Evolutionary conservation across 106 monocot species (phyloP), one percentile per base, ranked within the genome.

Genomic region (Phalaenopsis equestris): DNA sequence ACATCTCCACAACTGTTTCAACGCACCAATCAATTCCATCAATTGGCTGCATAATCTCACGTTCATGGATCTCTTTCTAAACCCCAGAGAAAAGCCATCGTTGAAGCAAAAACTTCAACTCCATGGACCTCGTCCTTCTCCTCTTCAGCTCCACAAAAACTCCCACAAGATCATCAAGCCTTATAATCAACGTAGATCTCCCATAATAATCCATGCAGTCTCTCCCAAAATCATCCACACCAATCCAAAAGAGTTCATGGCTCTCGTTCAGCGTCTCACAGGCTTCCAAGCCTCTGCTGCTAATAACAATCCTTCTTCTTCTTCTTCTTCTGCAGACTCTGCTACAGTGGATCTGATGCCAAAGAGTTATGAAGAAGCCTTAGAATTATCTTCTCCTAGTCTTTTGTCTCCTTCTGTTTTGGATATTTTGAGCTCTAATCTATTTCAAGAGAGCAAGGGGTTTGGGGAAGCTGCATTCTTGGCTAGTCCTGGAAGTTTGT

Each of bases 191-290:
- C 83, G 41, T 23, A 74, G 81, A 1, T 58, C 55, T 39, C 89
- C 89, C 2, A 81, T 87, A 75, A 87, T 90, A n/a, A 90, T 90
- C 83, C 87, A 90, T 77, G 73, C 85, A 17, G 90, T 90, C 67
- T 90, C 90, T n/a, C 90, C 90, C 11, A 90, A 90, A 70, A 77
- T 87, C 47, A 85, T 87, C 79, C 90, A 90, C 81, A 85, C 81
- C 56, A 83, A 90, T 23, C 87, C 90, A 21, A 42, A 80, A 42
- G 84, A 90, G 18, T 90, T 90, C 85, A 90, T 87, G 90, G 57
- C 87, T 4, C 79, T 90, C n/a, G 90, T 90, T 41, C 90, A 90
- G 61, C 83, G 85, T 30, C 90, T 90, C 78, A 90, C 90, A 73
- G 90, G 87, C 74, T 24, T 75, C 42, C 73, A 83, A 43, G 36